Base-by-base conservation (phyloP, 1,139 yeast genomes). In the Candida neerlandica region DNA sequence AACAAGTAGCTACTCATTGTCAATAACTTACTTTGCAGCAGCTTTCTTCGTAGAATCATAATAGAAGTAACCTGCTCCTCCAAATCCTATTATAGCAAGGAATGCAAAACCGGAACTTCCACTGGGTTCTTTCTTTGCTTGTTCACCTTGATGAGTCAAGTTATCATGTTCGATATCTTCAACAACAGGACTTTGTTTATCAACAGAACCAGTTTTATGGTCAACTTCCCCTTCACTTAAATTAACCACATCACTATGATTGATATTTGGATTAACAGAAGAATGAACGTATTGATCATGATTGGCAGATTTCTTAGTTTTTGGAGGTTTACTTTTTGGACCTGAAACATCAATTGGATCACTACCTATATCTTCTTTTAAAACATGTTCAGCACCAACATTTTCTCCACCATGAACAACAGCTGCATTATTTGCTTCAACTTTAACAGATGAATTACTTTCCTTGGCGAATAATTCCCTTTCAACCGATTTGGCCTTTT, bases 401-500 rank as follows among this genome's bases (percentile, higher is more conserved):
- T 62, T 49, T 53, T 74, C 80, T 11, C 81, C 81, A 1, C 80
- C 80, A 51, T 71, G 78, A 42, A 75, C 65, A 12, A 76, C 81
- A 21, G 58, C 52, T 14, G 80, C 76, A 41, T 63, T 60, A 51
- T 73, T 74, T 45, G 78, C 80, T 58, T 76, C 80, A 16, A 74
- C 79, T 58, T 75, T 75, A 41, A 72, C 58, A n/a, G 77, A 71
- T 5, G 71, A 60, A 46, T 68, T 61, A 46, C 63, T 60, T 53
- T 76, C 80, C 55, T 69, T 64, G 48, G 64, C 58, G 49, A 71
- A 62, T 63, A 74, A 55, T 53, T 76, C 79, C 16, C 71, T 67
- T 51, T 77, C 82, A 15, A 78, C 76, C 45, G 64, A 58, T 45
- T 71, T 71, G 49, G 67, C 72, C 56, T 68, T 70, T 47, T 70